Evolutionary conservation across 768 basidiomycete species (phyloP), one percentile per base, ranked within the genome.

Genomic region (Suillus brevipes): DNA sequence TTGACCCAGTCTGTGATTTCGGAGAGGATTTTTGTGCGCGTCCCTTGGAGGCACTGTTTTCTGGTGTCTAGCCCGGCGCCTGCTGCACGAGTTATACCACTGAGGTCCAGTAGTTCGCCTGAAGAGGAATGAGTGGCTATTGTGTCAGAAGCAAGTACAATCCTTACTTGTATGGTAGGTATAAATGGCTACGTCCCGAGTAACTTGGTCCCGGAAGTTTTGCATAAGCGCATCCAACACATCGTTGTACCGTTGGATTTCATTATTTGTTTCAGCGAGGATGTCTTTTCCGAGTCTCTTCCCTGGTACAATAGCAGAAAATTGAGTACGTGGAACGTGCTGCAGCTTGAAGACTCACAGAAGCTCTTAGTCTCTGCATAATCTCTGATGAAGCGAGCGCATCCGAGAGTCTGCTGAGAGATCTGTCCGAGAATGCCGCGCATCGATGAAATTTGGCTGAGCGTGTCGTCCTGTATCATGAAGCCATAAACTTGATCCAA

Each of bases 281-380:
- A 63, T 5, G 14, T 49, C 6, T 7, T 49, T 49, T 3, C 47
- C 49, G 13, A 40, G 36, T 34, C 61, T 34, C 10, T 4, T 20
- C 61, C 61, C 61, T 62, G 2, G 10, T 23, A 37, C 2, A 31
- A 53, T 16, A 3, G 9, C 12, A 45, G 45, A 12, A n/a, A 0
- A 10, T 3, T 42, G 16, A 42, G 16, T 2, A 16, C 7, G 34
- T 13, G 42, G 6, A 42, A 42, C 7, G 40, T 18, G 40, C 16
- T 28, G 16, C 14, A 16, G 38, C 38, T 40, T 40, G 14, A 40
- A 40, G 14, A 49, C 65, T 36, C 49, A 66, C 65, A 57, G 23
- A 66, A 65, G 10, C 14, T 57, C 45, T 59, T 66, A 9, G 14
- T 60, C 14, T 43, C 64, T 6, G 64, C 34, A 40, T 66, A 66